Percentiles rank a stretch among this genome's conserved stretches.
Evolutionary conservation across 1,284 basidiomycete species (phyloP).

Genomic region (Inonotus hispidus): DNA sequence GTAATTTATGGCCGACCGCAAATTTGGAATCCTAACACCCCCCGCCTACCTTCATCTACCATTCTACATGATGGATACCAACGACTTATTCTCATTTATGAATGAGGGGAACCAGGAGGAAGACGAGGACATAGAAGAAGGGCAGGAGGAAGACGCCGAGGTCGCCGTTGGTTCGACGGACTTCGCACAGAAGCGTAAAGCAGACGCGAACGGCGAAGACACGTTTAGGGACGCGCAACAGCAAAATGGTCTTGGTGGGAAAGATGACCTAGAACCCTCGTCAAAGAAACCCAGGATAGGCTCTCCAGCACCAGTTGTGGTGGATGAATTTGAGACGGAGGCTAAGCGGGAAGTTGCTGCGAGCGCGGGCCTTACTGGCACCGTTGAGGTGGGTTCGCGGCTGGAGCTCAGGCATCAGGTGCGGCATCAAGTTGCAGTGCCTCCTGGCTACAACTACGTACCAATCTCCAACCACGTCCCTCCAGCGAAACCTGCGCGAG

Average conservation of each 20-base stretch:
- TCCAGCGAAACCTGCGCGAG: conserved; percentile 83
- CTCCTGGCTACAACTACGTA: conserved; percentile 86
- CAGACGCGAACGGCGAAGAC: conserved; percentile 12
- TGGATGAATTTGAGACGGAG: conserved; percentile 88
- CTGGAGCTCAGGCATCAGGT: conserved; percentile 79
- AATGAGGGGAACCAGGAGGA: conserved; percentile 29
- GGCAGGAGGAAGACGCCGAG: conserved; percentile 21
- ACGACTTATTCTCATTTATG: conserved; percentile 41
- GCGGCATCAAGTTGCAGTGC: conserved; percentile 91
- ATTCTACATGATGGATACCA: conserved; percentile 25
- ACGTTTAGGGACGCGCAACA: neutral
- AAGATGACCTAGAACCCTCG: conserved; percentile 13
- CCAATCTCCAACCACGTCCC: conserved; percentile 93
- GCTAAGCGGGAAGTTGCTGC: conserved; percentile 85
- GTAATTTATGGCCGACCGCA: neutral
- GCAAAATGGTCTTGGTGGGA: conserved; percentile 16
- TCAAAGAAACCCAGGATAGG: conserved; percentile 48
- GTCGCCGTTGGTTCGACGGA: conserved; percentile 21
- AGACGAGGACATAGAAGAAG: conserved; percentile 15
- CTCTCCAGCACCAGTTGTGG: conserved; percentile 64
- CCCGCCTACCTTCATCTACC: too few species aligned
- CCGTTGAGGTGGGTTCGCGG: conserved; percentile 59
- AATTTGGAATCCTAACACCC: neutral
- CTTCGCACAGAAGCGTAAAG: conserved; percentile 13
- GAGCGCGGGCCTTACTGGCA: conserved; percentile 73